These are phyloP conservation scores for Cryptococcus jaspeensis DNA, from an alignment of 1,284 basidiomycete genomes.

Conservation along the genomic window DNA sequence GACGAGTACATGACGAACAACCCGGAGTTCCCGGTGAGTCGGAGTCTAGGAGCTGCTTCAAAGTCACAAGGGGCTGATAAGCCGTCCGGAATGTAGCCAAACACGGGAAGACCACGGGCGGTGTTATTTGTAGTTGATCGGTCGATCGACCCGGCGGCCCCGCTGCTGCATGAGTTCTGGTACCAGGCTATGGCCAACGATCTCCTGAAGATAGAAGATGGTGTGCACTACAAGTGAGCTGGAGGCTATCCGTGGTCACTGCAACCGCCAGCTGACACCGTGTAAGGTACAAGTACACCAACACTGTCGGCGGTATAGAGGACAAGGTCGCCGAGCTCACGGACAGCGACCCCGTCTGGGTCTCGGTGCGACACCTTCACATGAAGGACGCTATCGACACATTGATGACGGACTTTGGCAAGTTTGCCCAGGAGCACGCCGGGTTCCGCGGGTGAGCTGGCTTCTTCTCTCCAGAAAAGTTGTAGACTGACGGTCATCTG, in stretches of 20 bases:
- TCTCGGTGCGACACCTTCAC: slow-evolving; percentile 89
- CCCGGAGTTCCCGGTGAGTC: slow-evolving; percentile 75
- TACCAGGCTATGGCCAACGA: slow-evolving; percentile 99
- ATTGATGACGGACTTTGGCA: slow-evolving; percentile 89
- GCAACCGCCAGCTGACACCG: neutral
- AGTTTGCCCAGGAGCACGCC: slow-evolving; percentile 88
- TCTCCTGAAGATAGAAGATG: slow-evolving; percentile 81
- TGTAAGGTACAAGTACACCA: slow-evolving; percentile 79
- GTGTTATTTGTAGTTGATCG: slow-evolving; percentile 92
- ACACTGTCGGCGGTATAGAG: slow-evolving; percentile 71
- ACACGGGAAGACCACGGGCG: slow-evolving; percentile 59
- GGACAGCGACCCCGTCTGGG: slow-evolving; percentile 89
- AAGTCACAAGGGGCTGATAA: neutral
- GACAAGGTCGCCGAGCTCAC: slow-evolving; percentile 80
- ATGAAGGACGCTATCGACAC: slow-evolving; percentile 98
- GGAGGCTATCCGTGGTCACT: neutral
- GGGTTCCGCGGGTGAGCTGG: slow-evolving; percentile 65
- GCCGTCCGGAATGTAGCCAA: slow-evolving; percentile 20
- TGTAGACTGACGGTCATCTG: slow-evolving; percentile 10
- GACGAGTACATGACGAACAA: slow-evolving; percentile 83
- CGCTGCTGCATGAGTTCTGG: slow-evolving; percentile 94
- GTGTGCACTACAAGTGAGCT: slow-evolving; percentile 77
- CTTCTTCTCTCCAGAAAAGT: neutral
- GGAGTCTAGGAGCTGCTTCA: no score
- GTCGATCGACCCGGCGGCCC: slow-evolving; percentile 87